Percentiles rank a stretch among this genome's conserved stretches.
Conservation (phyloP, 2,329 filamentous ascomycete species). For the Diplocarpon mali region DNA sequence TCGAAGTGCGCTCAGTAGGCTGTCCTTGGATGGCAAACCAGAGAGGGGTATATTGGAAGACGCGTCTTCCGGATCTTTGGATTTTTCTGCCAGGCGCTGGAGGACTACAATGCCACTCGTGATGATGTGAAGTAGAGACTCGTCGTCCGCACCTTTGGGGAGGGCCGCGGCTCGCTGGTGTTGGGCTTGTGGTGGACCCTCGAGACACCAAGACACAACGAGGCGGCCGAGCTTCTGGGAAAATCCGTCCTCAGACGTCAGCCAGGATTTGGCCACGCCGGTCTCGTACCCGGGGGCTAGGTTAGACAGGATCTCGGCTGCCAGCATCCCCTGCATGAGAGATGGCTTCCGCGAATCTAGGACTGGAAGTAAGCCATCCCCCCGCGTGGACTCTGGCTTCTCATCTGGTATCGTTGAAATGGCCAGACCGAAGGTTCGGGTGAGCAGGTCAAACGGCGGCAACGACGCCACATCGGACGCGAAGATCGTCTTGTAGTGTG, state of each 20-base stretch:
- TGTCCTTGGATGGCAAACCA: conserved; percentile 55
- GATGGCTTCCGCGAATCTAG: conserved; percentile 79
- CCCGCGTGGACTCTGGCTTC: conserved; percentile 40
- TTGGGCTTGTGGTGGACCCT: conserved; percentile 42
- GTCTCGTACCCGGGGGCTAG: conserved; percentile 62
- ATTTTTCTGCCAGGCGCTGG: conserved; percentile 59
- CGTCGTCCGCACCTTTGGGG: conserved; percentile 26
- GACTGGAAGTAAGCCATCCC: conserved; percentile 46
- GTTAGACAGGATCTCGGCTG: conserved; percentile 76
- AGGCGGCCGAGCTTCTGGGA: conserved; percentile 68
- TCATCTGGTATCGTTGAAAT: conserved; percentile 75
- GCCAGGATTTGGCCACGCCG: conserved; percentile 65
- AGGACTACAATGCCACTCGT: conserved; percentile 57
- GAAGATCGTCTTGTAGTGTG: conserved; percentile 75
- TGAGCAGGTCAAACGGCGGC: conserved; percentile 68
- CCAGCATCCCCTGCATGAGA: conserved; percentile 83
- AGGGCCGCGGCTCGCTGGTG: conserved; percentile 26
- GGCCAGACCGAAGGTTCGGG: conserved; percentile 74
- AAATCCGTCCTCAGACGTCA: conserved; percentile 75
- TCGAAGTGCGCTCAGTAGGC: conserved; percentile 54
- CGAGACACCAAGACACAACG: conserved; percentile 54
- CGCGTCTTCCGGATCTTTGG: conserved; percentile 42
- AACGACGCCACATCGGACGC: conserved; percentile 53
- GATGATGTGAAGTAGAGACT: conserved; percentile 40
- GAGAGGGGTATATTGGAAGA: conserved; percentile 43